Evolutionary conservation across 129 eudicot species (phyloP).

Genomic region (Flaveria bidentis): DNA sequence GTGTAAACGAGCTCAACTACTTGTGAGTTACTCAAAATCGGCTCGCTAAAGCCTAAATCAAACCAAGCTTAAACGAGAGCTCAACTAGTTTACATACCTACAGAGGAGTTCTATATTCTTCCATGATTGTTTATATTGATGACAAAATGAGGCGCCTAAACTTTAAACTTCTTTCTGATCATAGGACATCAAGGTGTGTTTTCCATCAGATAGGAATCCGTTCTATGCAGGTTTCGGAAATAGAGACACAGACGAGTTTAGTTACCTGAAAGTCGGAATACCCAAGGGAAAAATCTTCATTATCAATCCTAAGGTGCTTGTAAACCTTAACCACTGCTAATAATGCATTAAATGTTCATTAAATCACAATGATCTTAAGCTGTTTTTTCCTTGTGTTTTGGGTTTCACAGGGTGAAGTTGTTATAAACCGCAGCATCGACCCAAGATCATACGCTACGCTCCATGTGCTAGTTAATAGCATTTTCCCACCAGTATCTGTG

Average conservation of each 20-base stretch:
- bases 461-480: slow-evolving; percentile 68
- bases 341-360: not conserved
- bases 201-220: slow-evolving; percentile 84
- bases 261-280: slow-evolving; percentile 91
- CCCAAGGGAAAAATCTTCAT: slow-evolving; percentile 86
- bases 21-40: not conserved
- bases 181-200: slow-evolving; percentile 82
- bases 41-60: not conserved
- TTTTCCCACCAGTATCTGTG: slow-evolving; percentile 69
- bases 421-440: slow-evolving; percentile 71
- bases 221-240: slow-evolving; percentile 99
- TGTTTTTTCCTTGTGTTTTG: slow-evolving; percentile 12
- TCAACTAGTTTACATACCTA: not conserved
- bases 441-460: slow-evolving; percentile 82
- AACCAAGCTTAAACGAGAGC: not conserved
- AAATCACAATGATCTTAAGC: not conserved
- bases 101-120: not conserved
- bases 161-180: slow-evolving; percentile 10
- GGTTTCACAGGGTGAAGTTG: slow-evolving; percentile 73
- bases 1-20: too few species aligned
- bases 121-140: not conserved
- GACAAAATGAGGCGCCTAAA: slow-evolving; percentile 1
- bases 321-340: slow-evolving; percentile 12
- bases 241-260: slow-evolving; percentile 88
- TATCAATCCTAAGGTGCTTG: slow-evolving; percentile 82